A percentile compares a stretch with the other conserved stretches of the same genome.
phyloP scores from a whole-genome alignment of 352 stramenopile species.

The Phytophthora niederhauseri region DNA sequence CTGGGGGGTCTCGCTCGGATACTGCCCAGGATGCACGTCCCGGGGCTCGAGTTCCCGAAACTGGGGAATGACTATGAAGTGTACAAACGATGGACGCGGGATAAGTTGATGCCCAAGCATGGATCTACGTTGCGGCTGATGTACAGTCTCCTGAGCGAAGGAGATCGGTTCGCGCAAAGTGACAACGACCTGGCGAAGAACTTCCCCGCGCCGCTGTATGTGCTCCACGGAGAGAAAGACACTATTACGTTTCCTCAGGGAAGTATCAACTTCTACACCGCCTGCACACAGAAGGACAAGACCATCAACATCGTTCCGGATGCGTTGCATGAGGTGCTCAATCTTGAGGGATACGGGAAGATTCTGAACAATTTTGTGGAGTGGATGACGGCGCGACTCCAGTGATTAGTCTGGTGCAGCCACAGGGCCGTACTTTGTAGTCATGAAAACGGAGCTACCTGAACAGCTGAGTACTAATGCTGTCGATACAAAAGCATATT shows the following conservation, averaged over 20 bases:
- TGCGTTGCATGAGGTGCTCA: constrained; percentile 49
- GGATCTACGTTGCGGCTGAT: constrained; percentile 36
- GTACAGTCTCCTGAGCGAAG: constrained; percentile 32
- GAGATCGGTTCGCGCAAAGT: constrained; percentile 28
- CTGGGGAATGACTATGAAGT: constrained; percentile 38
- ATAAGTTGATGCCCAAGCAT: constrained; percentile 39
- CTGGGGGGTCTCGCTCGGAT: constrained; percentile 30
- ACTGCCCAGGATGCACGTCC: constrained; percentile 45
- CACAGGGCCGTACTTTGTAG: too few relatives aligned
- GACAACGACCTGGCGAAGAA: constrained; percentile 27
- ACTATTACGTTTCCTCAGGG: constrained; percentile 41
- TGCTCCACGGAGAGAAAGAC: constrained; percentile 51
- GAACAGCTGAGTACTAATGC: too few relatives aligned
- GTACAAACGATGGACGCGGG: constrained; percentile 37
- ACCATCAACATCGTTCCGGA: constrained; percentile 47
- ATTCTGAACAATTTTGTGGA: constrained; percentile 36
- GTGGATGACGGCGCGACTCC: constrained; percentile 40
- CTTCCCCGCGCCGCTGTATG: constrained; percentile 40
- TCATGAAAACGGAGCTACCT: too few relatives aligned
- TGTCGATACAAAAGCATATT: too few relatives aligned
- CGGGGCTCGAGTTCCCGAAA: constrained; percentile 33
- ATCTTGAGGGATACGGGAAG: constrained; percentile 40
- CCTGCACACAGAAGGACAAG: constrained; percentile 48
- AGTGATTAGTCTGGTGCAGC: neutral
- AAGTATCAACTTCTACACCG: constrained; percentile 40